Percentiles rank a stretch among this genome's conserved stretches.
Evolutionary conservation across 768 basidiomycete species (phyloP).

Genomic region (Pulveroboletus sp.): DNA sequence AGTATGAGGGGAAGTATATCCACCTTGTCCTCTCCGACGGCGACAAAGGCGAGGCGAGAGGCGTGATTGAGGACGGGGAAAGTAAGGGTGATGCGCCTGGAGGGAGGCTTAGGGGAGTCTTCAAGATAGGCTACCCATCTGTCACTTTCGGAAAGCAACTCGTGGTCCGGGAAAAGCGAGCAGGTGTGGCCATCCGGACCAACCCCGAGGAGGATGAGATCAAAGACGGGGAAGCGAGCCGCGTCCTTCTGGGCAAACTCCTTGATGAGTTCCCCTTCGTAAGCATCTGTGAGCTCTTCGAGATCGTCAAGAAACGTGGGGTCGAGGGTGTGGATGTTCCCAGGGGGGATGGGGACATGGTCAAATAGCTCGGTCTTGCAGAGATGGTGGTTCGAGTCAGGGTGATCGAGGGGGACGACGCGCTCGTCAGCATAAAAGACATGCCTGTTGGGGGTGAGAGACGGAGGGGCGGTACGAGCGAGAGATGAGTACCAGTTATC

Average conservation of each 20-base stretch:
- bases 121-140: slow-evolving; percentile 93
- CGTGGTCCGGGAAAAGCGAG: slow-evolving; percentile 93
- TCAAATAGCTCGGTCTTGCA: slow-evolving; percentile 72
- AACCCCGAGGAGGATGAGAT: slow-evolving; percentile 94
- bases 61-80: slow-evolving; percentile 89
- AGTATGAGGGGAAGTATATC: slow-evolving; percentile 69
- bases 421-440: slow-evolving; percentile 98
- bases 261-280: slow-evolving; percentile 78
- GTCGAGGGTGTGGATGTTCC: slow-evolving; percentile 85
- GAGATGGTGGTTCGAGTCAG: slow-evolving; percentile 87
- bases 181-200: slow-evolving; percentile 99
- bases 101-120: slow-evolving; percentile 92
- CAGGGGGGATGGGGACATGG: slow-evolving; percentile 70
- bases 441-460: slow-evolving; percentile 58
- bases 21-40: slow-evolving; percentile 75
- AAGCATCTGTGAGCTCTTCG: slow-evolving; percentile 76
- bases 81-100: slow-evolving; percentile 87
- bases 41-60: slow-evolving; percentile 84
- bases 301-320: slow-evolving; percentile 57
- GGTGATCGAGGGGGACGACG: slow-evolving; percentile 85
- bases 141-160: slow-evolving; percentile 76
- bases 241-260: slow-evolving; percentile 92
- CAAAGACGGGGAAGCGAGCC: slow-evolving; percentile 95
- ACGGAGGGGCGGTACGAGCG: background rate
- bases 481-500: slow-evolving; percentile 74